Evolutionary conservation across 2,329 filamentous ascomycete genomes (phyloP), one percentile per base, ranked within the genome.

Genomic region (Pestalotiopsis sp.): DNA sequence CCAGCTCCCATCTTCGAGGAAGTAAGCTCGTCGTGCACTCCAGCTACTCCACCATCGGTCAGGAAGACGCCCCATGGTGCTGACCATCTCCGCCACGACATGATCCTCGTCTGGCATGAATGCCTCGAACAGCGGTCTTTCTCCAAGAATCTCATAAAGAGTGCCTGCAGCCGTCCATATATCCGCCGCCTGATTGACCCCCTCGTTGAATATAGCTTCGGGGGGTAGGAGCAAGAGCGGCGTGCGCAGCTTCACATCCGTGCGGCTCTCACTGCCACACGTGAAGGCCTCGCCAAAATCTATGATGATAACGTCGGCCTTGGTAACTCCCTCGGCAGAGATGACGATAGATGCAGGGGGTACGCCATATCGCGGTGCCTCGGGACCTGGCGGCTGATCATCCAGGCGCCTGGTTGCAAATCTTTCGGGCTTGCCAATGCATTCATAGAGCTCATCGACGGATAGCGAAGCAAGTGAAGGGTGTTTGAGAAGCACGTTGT

Each of bases 311-410:
- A 58, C 12, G 52, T 58, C 14, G 4, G 52, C 14, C 52, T 11
- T 6, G 13, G 52, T 58, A 58, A 58, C 52, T 4, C 2, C n/a
- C 13, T 58, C 52, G n/a, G 52, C 52, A n/a, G 11, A 6, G n/a
- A 58, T 58, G 23, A 2, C 13, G 23, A 25, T 20, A 27, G 13
- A 27, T 36, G 23, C 58, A 3, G 58, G 25, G 25, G 58, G 23
- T 23, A 61, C 58, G 58, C 58, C 25, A 61, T 61, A 61, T 61
- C 58, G 58, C 27, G 58, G 58, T 14, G 31, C 58, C 58, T 61
- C 6, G 58, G 58, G 25, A n/a, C 58, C 27, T 61, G 58, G 58
- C n/a, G 27, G 58, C 27, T 61, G 58, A 4, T 61, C 13, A 14
- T 38, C 58, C 3, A 61, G 25, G 27, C 13, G 27, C 27, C 13